A percentile compares a stretch with the other conserved stretches of the same genome.
Conservation (phyloP, 805 yeast genomes). For the Nakazawaea holstii region DNA sequence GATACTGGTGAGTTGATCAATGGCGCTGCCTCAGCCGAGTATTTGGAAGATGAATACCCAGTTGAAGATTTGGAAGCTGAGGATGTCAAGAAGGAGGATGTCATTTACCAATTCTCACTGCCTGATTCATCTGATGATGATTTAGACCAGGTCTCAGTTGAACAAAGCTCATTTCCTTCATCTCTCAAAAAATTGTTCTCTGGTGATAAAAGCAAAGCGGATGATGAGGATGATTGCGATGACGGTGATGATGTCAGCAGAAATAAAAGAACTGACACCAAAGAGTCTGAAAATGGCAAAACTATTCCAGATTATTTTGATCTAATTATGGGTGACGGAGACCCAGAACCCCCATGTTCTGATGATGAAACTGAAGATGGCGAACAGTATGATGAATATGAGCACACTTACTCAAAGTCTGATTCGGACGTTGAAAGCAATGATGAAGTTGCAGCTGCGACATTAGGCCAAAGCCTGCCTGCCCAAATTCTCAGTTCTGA, state of each 20-base stretch:
- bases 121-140: too few relatives aligned
- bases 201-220: not conserved
- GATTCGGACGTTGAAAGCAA: not conserved
- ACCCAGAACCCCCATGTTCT: not conserved
- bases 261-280: not conserved
- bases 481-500: not conserved
- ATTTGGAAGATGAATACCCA: too few relatives aligned
- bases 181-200: not conserved
- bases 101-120: too few relatives aligned
- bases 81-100: too few relatives aligned
- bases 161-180: not conserved
- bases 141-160: too few relatives aligned
- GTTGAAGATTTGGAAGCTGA: too few relatives aligned
- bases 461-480: not conserved
- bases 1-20: not conserved
- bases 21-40: not conserved
- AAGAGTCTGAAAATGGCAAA: constrained; percentile 9
- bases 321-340: constrained; percentile 2
- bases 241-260: not conserved
- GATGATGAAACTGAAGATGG: not conserved
- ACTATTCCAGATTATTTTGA: constrained; percentile 9
- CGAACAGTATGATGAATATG: not conserved
- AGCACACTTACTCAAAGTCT: not conserved
- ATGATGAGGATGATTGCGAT: not conserved
- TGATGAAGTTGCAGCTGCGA: not conserved